Base-by-base conservation (phyloP, 2,329 filamentous ascomycete genomes). In the Trichophyton schoenleinii region DNA sequence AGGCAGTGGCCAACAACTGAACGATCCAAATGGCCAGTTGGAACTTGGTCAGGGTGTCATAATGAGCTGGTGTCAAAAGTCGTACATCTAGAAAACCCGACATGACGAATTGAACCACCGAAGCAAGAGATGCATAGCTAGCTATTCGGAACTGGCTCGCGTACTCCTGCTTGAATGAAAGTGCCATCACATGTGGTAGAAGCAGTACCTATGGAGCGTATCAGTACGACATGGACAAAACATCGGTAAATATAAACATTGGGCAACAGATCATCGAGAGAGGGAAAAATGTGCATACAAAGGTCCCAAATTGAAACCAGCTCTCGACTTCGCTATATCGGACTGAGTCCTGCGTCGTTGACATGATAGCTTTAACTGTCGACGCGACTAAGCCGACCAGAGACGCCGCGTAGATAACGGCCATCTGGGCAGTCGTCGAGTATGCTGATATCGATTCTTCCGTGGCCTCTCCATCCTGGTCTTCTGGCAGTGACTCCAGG, bases 401-500 rank as follows among this genome's bases (percentile, higher is more conserved):
- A 36, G 58, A 20, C n/a, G 58, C 38, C 4, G 28, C 18, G 25
- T 48, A 48, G 28, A 59, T 48, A 22, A 52, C 31, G 13, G 25
- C 22, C 20, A n/a, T 48, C 44, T 59, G 58, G 31, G 25, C 9
- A 38, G 41, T 59, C 20, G 25, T 52, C 34, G 58, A 59, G 25
- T 59, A 48, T 3, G 58, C 25, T 13, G 31, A 48, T n/a, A 48
- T 31, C 11, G 58, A 59, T 34, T 59, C 41, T 11, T 48, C 58
- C 13, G 58, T 59, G 13, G 58, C 38, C 4, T 34, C 44, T 48
- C 58, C 58, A 59, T 59, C 58, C 58, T 59, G 20, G 25, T 59
- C 58, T 48, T 59, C 58, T 1, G 55, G 34, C 7, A 41, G 34
- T 6, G 36, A 42, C 7, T 44, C 34, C 34, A 42, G 28, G 36